Percentiles rank a stretch among this genome's conserved stretches.
Evolutionary conservation across 495 filamentous ascomycete genomes (phyloP).

Genomic region (Evernia prunastri): DNA sequence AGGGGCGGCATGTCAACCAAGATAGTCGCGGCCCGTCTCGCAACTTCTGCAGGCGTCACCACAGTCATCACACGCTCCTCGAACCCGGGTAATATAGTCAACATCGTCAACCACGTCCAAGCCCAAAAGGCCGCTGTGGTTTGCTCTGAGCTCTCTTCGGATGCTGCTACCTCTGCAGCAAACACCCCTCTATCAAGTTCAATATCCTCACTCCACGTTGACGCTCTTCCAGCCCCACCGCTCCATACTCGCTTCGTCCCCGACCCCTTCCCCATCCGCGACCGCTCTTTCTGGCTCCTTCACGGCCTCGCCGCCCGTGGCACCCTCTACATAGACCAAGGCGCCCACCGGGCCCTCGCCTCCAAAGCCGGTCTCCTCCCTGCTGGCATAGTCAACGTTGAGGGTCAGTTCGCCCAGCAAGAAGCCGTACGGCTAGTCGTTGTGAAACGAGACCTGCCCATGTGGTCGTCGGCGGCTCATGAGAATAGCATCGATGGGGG

Average conservation of each 20-base stretch:
- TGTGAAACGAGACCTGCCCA: constrained; percentile 47
- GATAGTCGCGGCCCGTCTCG: constrained; percentile 88
- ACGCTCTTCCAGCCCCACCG: constrained; percentile 40
- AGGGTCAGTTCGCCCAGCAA: constrained; percentile 81
- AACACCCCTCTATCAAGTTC: constrained; percentile 34
- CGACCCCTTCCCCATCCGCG: constrained; percentile 76
- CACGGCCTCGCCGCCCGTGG: constrained; percentile 90
- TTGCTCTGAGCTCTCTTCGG: constrained; percentile 20
- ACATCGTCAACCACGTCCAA: constrained; percentile 80
- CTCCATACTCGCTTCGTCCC: constrained; percentile 91
- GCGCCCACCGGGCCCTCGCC: constrained; percentile 69
- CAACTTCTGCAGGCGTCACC: constrained; percentile 90
- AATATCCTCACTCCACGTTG: constrained; percentile 34
- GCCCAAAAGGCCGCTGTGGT: constrained; percentile 22
- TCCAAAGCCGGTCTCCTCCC: constrained; percentile 86
- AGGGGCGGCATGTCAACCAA: constrained; percentile 99
- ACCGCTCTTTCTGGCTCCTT: constrained; percentile 93
- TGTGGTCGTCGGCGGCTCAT: constrained; percentile 7
- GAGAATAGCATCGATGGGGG: constrained; percentile 7
- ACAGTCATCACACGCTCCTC: constrained; percentile 91
- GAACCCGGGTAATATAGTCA: constrained; percentile 79
- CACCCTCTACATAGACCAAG: constrained; percentile 83
- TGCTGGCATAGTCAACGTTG: constrained; percentile 79
- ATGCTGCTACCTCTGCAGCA: constrained; percentile 23
- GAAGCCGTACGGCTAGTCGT: constrained; percentile 84